phyloP scores from a whole-genome alignment of 2,329 filamentous ascomycete species.

The Hypomyces rosellus region DNA sequence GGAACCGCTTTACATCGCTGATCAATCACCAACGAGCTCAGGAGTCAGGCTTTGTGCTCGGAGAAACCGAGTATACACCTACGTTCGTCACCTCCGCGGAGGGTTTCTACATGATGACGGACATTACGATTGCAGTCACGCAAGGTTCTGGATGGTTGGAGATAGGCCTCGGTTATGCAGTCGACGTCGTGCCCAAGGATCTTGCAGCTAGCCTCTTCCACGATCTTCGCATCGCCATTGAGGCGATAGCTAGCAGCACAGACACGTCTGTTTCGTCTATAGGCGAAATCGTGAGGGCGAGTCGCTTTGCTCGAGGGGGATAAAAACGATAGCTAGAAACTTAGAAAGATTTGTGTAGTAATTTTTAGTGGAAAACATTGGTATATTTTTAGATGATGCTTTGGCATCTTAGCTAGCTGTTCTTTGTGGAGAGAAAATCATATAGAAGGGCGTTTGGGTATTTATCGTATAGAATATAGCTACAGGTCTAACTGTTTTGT shows the following conservation, averaged over 20 bases:
- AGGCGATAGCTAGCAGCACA: background rate
- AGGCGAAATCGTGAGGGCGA: background rate
- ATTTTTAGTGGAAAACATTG: background rate
- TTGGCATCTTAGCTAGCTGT: too few relatives aligned
- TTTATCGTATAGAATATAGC: too few relatives aligned
- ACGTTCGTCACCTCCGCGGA: background rate
- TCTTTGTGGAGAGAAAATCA: background rate
- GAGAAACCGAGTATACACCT: background rate
- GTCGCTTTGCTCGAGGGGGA: background rate
- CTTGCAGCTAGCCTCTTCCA: background rate
- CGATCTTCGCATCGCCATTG: background rate
- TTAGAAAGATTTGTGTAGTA: background rate
- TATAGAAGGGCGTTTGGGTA: too few relatives aligned
- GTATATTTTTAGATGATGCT: background rate
- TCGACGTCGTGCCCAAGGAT: background rate
- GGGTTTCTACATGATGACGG: background rate
- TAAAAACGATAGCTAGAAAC: background rate
- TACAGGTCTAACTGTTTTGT: too few relatives aligned
- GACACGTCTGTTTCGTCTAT: background rate
- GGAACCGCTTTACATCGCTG: background rate
- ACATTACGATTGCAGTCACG: background rate
- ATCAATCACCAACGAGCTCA: conserved; percentile 2
- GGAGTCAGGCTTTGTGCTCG: background rate
- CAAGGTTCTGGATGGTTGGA: background rate
- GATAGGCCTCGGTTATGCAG: background rate